A percentile compares a stretch with the other conserved stretches of the same genome.
These are phyloP conservation scores for Saccharum spontaneum DNA, from an alignment of 176 grass and related monocot species.

Conservation along the genomic window DNA sequence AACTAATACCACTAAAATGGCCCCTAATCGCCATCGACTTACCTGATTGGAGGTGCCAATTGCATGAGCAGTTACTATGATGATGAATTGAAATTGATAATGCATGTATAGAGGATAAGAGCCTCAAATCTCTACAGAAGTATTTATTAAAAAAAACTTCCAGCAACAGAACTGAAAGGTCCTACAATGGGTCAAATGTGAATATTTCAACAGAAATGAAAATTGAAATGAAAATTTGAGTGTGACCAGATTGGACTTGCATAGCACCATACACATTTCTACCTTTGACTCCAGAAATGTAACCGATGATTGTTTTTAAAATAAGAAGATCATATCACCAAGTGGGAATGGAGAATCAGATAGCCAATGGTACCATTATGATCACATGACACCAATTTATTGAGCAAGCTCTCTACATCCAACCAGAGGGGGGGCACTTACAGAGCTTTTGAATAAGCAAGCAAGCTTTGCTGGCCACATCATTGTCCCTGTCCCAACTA, in stretches of 20 bases:
- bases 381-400: slow-evolving; percentile 19
- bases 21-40: background rate
- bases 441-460: background rate
- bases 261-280: background rate
- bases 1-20: background rate
- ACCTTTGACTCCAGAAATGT: background rate
- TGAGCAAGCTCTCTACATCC: background rate
- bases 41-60: background rate
- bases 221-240: background rate
- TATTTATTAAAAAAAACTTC: slow-evolving; percentile 1
- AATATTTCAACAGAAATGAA: slow-evolving; percentile 9
- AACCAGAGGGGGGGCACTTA: background rate
- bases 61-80: background rate
- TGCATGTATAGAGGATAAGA: background rate
- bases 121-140: background rate
- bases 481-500: slow-evolving; percentile 23
- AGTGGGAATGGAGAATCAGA: slow-evolving; percentile 1
- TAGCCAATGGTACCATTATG: slow-evolving; percentile 1
- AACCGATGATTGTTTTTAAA: background rate
- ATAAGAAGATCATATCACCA: slow-evolving; percentile 13
- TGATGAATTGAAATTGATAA: slow-evolving; percentile 7
- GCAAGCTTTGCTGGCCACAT: slow-evolving; percentile 19
- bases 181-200: background rate
- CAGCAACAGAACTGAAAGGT: background rate
- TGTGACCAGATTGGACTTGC: background rate